Conservation (phyloP, 1,284 basidiomycete species). For the Irpex rosettiformis region DNA sequence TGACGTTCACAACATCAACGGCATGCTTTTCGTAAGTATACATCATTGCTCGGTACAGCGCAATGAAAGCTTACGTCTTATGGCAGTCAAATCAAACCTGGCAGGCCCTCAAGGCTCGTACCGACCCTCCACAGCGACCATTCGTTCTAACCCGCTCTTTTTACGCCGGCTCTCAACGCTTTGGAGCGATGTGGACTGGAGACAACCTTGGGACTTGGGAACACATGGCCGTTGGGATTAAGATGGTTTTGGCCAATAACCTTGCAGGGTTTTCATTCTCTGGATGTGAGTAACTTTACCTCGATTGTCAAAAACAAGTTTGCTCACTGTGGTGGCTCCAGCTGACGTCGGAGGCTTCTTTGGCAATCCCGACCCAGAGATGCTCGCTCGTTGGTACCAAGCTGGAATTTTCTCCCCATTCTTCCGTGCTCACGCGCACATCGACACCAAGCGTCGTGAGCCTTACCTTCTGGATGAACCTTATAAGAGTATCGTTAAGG, state of each 20-base stretch:
- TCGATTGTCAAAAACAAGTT: too few species aligned
- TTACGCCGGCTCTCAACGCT: constrained; percentile 94
- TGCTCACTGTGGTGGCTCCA: constrained; percentile 28
- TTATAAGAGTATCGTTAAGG: constrained; percentile 77
- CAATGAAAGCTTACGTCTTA: constrained; percentile 1
- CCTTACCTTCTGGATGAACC: constrained; percentile 93
- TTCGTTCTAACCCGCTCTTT: constrained; percentile 96
- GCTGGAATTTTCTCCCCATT: constrained; percentile 95
- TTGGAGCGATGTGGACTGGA: constrained; percentile 98
- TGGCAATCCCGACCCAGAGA: constrained; percentile 91
- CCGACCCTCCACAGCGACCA: constrained; percentile 74
- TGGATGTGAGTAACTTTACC: constrained; percentile 63
- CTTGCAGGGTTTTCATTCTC: constrained; percentile 94
- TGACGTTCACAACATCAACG: constrained; percentile 93
- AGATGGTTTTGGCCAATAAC: constrained; percentile 90
- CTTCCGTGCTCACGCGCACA: constrained; percentile 97
- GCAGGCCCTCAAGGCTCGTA: constrained; percentile 78
- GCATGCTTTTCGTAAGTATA: constrained; percentile 72
- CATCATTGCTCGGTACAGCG: constrained; percentile 1
- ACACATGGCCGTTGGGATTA: constrained; percentile 90
- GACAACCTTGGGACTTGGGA: constrained; percentile 99
- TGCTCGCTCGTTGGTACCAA: constrained; percentile 97
- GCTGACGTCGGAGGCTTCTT: constrained; percentile 99
- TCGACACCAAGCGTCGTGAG: constrained; percentile 97
- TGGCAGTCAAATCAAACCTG: constrained; percentile 79